Evolutionary conservation across 352 stramenopile genomes (phyloP).

Genomic region (Phytopythium montanum): DNA sequence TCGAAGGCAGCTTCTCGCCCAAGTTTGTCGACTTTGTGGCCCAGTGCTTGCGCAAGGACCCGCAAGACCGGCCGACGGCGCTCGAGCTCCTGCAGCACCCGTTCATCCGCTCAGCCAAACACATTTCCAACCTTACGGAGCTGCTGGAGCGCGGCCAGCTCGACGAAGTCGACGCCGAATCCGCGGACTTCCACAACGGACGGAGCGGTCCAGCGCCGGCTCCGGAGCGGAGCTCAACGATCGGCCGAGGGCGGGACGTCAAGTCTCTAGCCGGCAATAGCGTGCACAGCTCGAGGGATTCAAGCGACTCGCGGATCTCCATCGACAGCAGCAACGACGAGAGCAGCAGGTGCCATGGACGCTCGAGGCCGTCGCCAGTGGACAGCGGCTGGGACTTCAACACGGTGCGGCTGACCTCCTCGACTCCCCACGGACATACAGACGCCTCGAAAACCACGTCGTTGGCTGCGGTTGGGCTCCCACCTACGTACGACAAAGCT

Average conservation of each 20-base stretch:
- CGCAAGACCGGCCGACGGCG: slow-evolving; percentile 79
- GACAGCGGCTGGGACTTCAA: slow-evolving; percentile 80
- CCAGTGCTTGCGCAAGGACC: slow-evolving; percentile 85
- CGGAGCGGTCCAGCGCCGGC: not conserved
- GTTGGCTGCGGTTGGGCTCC: not conserved
- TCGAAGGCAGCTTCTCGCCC: slow-evolving; percentile 76
- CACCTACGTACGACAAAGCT: not conserved
- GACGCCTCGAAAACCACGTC: not conserved
- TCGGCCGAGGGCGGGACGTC: not conserved
- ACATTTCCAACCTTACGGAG: slow-evolving; percentile 68
- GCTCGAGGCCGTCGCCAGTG: slow-evolving; percentile 29
- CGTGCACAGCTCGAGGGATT: not conserved
- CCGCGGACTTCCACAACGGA: slow-evolving; percentile 6
- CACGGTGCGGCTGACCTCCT: slow-evolving; percentile 55
- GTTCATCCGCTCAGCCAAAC: slow-evolving; percentile 75
- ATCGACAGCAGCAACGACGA: slow-evolving; percentile 5
- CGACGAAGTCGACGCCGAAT: slow-evolving; percentile 13
- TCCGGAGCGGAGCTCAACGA: not conserved
- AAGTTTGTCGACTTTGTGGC: slow-evolving; percentile 89
- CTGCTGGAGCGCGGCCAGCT: slow-evolving; percentile 51
- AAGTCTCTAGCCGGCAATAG: not conserved
- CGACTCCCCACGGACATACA: not conserved
- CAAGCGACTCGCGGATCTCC: not conserved
- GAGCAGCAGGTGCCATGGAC: slow-evolving; percentile 34
- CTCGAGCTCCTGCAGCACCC: slow-evolving; percentile 81